These are phyloP conservation scores for Eucalyptus globulus DNA, from an alignment of 345 rosid genomes.

Conservation along the genomic window DNA sequence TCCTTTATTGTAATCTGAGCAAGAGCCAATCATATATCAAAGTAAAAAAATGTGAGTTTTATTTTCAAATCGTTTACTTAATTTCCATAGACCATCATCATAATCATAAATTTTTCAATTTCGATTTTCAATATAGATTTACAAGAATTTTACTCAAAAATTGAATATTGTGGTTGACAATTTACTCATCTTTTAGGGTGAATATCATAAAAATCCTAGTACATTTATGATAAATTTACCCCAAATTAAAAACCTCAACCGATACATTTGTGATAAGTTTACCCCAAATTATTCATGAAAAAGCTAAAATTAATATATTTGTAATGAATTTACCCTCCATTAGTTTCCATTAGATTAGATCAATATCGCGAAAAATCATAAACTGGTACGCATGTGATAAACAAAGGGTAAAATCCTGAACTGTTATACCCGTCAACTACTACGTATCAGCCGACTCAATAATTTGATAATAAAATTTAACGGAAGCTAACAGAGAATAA, in stretches of 20 bases:
- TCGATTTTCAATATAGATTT: neutral
- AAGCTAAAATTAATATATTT: fast-evolving
- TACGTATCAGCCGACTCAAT: fast-evolving
- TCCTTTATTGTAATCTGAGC: too few relatives aligned
- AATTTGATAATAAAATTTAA: too few relatives aligned
- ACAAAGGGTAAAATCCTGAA: fast-evolving
- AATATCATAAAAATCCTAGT: fast-evolving
- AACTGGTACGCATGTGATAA: fast-evolving
- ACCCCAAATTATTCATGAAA: fast-evolving
- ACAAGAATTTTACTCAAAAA: too few relatives aligned
- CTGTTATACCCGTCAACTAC: fast-evolving
- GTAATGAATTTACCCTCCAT: neutral
- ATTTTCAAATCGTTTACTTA: too few relatives aligned
- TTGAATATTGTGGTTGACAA: neutral
- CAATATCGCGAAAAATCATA: fast-evolving
- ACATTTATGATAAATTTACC: too few relatives aligned
- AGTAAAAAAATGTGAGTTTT: too few relatives aligned
- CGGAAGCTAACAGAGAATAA: fast-evolving
- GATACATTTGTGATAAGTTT: fast-evolving
- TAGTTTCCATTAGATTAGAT: fast-evolving
- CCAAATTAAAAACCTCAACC: fast-evolving
- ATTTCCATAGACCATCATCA: neutral
- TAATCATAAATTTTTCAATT: too few relatives aligned
- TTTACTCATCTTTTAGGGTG: neutral
- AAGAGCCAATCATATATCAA: neutral